Base-by-base conservation (phyloP, 1,284 basidiomycete species). In the Rhodotorula sp. region DNA sequence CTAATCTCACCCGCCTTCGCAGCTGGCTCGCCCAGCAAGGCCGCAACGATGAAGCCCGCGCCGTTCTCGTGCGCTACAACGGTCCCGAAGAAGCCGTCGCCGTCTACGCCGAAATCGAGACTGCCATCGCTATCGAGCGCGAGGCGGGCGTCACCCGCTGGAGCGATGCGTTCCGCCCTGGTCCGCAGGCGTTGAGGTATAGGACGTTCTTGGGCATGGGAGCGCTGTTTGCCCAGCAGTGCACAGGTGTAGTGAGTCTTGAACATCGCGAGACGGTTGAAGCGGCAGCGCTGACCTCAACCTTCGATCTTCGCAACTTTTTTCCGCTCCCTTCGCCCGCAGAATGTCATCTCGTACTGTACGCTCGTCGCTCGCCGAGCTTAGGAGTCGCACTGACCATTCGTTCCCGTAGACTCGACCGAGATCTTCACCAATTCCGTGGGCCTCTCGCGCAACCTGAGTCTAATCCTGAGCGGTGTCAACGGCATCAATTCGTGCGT, bases 21-120 rank as follows among this genome's bases (percentile, higher is more conserved):
- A 62, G 61, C 36, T 61, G 59, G 59, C 51, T 62, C 29, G 61
- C 61, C 27, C 44, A 62, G 34, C 52, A 54, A 20, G 61, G 52
- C 17, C 36, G 61, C 27, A 9, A 4, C 3, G 22, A 54, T 1
- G 61, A 62, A 32, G 39, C 39, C 13, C 52, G 52, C 32, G 29
- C 30, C 8, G 61, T 62, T 9, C 52, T 55, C 20, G 32, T 55
- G 29, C 51, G 61, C 22, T 62, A 62, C 61, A 62, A 62, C 44
- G 61, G 61, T 20, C 29, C 30, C 7, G 30, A 53, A 27, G 44
- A 55, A 24, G 61, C 61, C 5, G 52, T 32, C 2, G 44, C 47
- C 52, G 47, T 62, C 52, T 62, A 32, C 30, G 55, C 55, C 36
- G 55, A 56, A 36, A 46, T 44, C 44, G 62, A 64, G 55, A 58